Evolutionary conservation across 371 early-diverging fungal genomes (phyloP).

Genomic region (Racocetra persica): DNA sequence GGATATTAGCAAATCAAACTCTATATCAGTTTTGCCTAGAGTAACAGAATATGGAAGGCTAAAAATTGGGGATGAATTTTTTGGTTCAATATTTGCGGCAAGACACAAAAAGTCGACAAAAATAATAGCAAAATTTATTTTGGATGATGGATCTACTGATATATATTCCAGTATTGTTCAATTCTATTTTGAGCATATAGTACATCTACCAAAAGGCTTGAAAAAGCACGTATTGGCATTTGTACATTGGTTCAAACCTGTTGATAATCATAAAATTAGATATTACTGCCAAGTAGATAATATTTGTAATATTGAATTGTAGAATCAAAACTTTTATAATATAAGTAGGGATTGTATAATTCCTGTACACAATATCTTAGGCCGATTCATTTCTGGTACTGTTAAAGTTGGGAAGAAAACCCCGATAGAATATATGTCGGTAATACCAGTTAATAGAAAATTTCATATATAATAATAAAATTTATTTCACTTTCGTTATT

Average conservation of each 20-base stretch:
- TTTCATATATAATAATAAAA: too few species aligned
- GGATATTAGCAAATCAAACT: too few species aligned
- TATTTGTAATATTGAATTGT: background rate
- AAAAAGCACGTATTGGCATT: too few species aligned
- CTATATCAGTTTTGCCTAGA: background rate
- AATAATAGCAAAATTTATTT: background rate
- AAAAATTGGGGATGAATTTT: background rate
- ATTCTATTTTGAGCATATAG: background rate
- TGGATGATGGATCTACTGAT: background rate
- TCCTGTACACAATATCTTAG: background rate
- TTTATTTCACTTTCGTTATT: too few species aligned
- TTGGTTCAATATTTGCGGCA: background rate
- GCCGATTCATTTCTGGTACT: background rate
- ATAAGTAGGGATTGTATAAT: background rate
- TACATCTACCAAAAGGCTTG: too few species aligned
- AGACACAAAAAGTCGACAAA: background rate
- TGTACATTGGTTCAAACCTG: background rate
- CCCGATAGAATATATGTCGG: too few species aligned
- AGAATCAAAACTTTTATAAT: background rate
- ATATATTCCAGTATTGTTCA: background rate
- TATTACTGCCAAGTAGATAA: too few species aligned
- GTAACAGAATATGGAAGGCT: background rate
- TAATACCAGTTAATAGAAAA: too few species aligned
- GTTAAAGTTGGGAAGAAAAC: too few species aligned
- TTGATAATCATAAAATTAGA: background rate